Evolutionary conservation across 1,284 basidiomycete species (phyloP), one percentile per base, ranked within the genome.

Genomic region (Ustilago curta): DNA sequence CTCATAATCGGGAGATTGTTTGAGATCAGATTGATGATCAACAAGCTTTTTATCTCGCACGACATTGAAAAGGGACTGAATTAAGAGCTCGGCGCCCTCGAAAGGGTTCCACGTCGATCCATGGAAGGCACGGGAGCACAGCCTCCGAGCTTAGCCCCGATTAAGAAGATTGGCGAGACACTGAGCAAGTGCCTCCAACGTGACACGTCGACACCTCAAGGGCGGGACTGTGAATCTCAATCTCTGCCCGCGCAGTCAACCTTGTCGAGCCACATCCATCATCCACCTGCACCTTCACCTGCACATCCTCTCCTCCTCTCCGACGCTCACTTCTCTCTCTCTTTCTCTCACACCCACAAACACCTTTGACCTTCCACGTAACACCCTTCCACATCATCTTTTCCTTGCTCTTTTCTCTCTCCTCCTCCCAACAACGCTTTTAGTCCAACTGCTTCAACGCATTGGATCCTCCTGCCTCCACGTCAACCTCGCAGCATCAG

Each of bases 101-200:
- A 37, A 37, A 37, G 35, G 35, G 35, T 37, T 70, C 68, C 68
- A 70, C 68, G 68, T 70, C 68, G 40, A 64, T 70, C 68, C 61
- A 59, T 60, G 21, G 44, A 54, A 19, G 18, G 25, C 51, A 25
- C 39, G 31, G 48, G 18, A 43, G 56, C 56, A 40, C 53, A 45
- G 42, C 53, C 53, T 19, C 31, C 27, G 29, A 37, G n/a, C n/a
- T 29, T 14, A 27, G 25, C 19, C 21, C 12, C 14, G 14, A 45
- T 7, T 3, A 2, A 7, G 6, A 16, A 4, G 44, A n/a, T n/a
- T 27, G 18, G 21, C 14, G 9, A 25, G 14, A 39, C 16, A 51
- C 49, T 51, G 45, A 9, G 27, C 45, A 29, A 18, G 27, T 39
- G 49, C 32, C 35, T 21, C 23, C 4, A 49, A 45, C 14, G 18